phyloP scores from a whole-genome alignment of 2,329 filamentous ascomycete genomes.

The Akanthomyces lecanii region DNA sequence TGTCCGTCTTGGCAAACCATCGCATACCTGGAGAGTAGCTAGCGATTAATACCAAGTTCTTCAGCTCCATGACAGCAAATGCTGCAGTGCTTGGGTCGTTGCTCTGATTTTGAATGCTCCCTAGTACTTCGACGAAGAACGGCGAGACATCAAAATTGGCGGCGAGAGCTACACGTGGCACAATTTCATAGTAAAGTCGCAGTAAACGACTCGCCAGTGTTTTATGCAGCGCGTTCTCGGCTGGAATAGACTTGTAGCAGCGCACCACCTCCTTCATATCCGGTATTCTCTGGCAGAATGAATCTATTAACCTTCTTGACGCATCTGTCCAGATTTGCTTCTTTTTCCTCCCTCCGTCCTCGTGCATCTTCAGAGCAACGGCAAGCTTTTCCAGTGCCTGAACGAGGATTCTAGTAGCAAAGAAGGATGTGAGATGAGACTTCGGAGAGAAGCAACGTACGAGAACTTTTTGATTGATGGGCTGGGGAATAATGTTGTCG shows the following conservation, averaged over 20 bases:
- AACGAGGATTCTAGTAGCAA: constrained; percentile 74
- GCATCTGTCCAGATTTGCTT: constrained; percentile 64
- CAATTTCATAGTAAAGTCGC: constrained; percentile 76
- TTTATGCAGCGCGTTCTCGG: constrained; percentile 68
- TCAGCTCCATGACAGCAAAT: constrained; percentile 67
- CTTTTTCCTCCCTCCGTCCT: constrained; percentile 36
- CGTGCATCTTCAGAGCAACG: constrained; percentile 58
- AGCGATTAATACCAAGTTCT: constrained; percentile 77
- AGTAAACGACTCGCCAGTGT: constrained; percentile 76
- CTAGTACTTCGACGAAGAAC: constrained; percentile 65
- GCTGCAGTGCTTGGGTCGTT: constrained; percentile 47
- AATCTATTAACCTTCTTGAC: constrained; percentile 60
- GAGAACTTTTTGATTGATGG: constrained; percentile 74
- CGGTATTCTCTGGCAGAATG: constrained; percentile 75
- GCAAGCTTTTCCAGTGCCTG: constrained; percentile 75
- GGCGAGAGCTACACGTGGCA: constrained; percentile 73
- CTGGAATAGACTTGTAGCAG: constrained; percentile 64
- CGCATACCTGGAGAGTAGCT: constrained; percentile 77
- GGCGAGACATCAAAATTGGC: constrained; percentile 86
- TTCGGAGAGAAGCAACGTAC: constrained; percentile 74
- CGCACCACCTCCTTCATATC: constrained; percentile 75
- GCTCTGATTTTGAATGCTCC: constrained; percentile 52
- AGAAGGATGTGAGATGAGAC: constrained; percentile 76
- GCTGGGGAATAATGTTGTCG: constrained; percentile 80
- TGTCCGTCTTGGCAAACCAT: constrained; percentile 77